These are phyloP conservation scores for Xylaria nigripes DNA, from an alignment of 495 filamentous ascomycete genomes.

Conservation along the genomic window DNA sequence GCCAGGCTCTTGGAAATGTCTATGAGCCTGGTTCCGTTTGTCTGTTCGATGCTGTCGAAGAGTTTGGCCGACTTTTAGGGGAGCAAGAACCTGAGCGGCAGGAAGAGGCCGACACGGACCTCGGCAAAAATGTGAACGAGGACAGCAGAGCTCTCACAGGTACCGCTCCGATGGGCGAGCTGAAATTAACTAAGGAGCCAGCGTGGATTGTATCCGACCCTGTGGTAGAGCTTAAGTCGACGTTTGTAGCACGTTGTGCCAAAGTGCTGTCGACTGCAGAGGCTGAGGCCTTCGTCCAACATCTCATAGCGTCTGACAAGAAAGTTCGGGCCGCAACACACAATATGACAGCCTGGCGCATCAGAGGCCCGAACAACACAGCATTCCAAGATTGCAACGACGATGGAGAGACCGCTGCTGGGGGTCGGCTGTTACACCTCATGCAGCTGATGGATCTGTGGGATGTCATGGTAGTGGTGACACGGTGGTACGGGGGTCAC, in stretches of 20 bases:
- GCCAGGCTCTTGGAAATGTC: slow-evolving; percentile 54
- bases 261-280: slow-evolving; percentile 57
- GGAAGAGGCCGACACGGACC: not conserved
- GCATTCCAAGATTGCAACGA: slow-evolving; percentile 86
- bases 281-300: slow-evolving; percentile 58
- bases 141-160: not conserved
- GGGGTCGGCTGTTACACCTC: slow-evolving; percentile 72
- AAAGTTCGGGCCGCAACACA: slow-evolving; percentile 78
- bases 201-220: slow-evolving; percentile 66
- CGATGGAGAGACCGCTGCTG: slow-evolving; percentile 93
- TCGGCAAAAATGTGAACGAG: slow-evolving; percentile 1
- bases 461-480: slow-evolving; percentile 89
- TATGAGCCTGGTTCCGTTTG: slow-evolving; percentile 72
- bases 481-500: slow-evolving; percentile 88
- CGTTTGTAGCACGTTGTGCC: slow-evolving; percentile 73
- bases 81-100: slow-evolving; percentile 7
- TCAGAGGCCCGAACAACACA: slow-evolving; percentile 43
- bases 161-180: not conserved
- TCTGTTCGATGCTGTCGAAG: slow-evolving; percentile 78
- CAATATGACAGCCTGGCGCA: slow-evolving; percentile 68
- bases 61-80: slow-evolving; percentile 35
- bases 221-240: slow-evolving; percentile 74
- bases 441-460: slow-evolving; percentile 93
- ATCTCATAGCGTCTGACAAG: slow-evolving; percentile 72
- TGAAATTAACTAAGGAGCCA: slow-evolving; percentile 31